Evolutionary conservation across 2,329 filamentous ascomycete genomes (phyloP), one percentile per base, ranked within the genome.

Genomic region (Calonectria ilicicola): DNA sequence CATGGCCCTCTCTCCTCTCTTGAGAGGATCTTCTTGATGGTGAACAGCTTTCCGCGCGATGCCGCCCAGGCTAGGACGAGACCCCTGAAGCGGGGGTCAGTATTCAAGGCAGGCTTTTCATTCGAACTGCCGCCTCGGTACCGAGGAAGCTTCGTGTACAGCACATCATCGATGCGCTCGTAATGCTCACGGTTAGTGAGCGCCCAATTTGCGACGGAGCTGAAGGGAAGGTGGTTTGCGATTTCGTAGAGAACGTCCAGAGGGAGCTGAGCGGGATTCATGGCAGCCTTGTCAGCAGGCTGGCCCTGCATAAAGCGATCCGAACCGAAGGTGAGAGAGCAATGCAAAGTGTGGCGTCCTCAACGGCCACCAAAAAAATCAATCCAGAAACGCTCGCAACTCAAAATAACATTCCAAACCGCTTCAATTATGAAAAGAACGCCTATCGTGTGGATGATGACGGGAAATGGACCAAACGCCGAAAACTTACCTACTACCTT

Each of bases 221-320:
- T 60, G 69, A 64, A 56, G 12, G 69, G 27, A 4, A 72, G 38
- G 38, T 74, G 29, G 12, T 38, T 26, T 14, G 69, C 47, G 40
- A 72, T 69, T 40, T 66, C 65, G 19, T 62, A 51, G 38, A 69
- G 44, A 14, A 74, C n/a, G 17, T 74, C 65, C 19, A 67, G 23
- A 10, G 68, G 63, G 17, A 70, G 51, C 21, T 60, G 12, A 35
- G 29, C 66, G 23, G 26, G 35, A 51, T 65, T 47, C 68, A 70
- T 70, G 21, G 53, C 53, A 23, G 53, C 32, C 32, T 27, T 14
- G n/a, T 23, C 6, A 21, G n/a, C 44, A 47, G n/a, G n/a, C 44
- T 23, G n/a, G n/a, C n/a, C n/a, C 44, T 44, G n/a, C 44, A 21
- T 23, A 12, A 21, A 14, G 6, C 15, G n/a, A 47, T 47, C 7